Evolutionary conservation across 257 asterid species (phyloP), one percentile per base, ranked within the genome.

Genomic region (Oldenlandia corymbosa): DNA sequence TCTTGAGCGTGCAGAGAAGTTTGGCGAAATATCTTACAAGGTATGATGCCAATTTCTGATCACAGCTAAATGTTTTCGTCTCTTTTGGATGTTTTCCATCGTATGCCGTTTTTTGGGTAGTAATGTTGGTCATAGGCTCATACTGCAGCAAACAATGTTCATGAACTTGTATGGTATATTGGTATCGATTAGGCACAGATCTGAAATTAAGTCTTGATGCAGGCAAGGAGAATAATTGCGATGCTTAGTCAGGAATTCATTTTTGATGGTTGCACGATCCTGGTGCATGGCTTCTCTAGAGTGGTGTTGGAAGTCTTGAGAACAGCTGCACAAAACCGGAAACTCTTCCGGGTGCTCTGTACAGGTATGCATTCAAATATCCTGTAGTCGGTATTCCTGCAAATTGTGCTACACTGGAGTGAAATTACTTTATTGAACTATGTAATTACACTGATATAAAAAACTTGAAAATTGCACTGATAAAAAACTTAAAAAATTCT

Each of bases 271-370:
- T 91, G 96, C 65, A 88, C 96, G 76, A 88, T 91, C 70, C 78
- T 88, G 84, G 96, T 91, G 70, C 98, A 88, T 76, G 98, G 96
- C 53, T 91, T 85, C 84, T 91, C 98, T 1, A 71, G 95, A 36
- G 98, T 88, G 24, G 96, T 91, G 68, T 79, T 86, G 69, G 95
- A 91, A 76, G 82, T 84, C 63, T 58, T 88, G 85, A 80, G 54
- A 82, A 80, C 88, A 32, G 96, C 96, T 23, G 95, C 96, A 24
- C 86, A 79, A 43, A 82, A 72, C 68, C 75, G 81, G 66, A 91
- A 91, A 58, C 77, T 68, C 37, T 91, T 91, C 67, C 86, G 93
- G 70, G 96, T 88, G 48, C 71, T 91, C 48, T 91, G 98, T 70
- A 88, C 96, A 62, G 96, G 98, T 88, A 21, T 49, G 79, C 59